Base-by-base conservation (phyloP, 2,329 filamentous ascomycete species). In the Ophiocordyceps camponoti-leonardi region DNA sequence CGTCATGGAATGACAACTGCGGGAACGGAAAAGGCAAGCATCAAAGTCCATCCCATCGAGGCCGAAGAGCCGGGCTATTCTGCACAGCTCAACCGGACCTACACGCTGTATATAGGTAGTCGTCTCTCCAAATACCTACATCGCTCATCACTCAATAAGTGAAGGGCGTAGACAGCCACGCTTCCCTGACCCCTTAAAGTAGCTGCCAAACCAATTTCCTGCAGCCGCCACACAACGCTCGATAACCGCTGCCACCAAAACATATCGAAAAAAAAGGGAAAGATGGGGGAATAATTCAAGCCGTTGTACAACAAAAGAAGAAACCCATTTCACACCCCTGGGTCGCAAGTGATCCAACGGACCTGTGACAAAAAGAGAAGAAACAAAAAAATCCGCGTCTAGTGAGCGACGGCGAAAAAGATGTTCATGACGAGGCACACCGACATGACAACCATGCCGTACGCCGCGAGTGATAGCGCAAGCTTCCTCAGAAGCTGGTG, bases 381-480 rank as follows among this genome's bases (percentile, higher is more conserved):
- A 13, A 14, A 26, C 30, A 30, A 37, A 49, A 48, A 53, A 52
- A 3, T 8, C 31, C 42, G 11, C 13, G 30, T 53, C 46, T 63
- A 85, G 64, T 83, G 77, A 47, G 72, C 71, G 46, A 71, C 74
- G 44, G 77, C 71, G 54, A 92, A 87, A 54, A 94, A 83, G 14
- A 83, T 79, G 60, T 96, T 96, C 58, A 87, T 86, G 41, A 77
- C 67, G 54, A 98, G 65, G 59, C 88, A 96, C 43, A 90, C 80
- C 26, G 85, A 66, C 92, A 98, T 96, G 45, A 98, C 87, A 43
- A 83, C 65, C 10, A 86, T 53, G 19, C 92, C 92, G 58, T 98
- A 98, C 10, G 87, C 69, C 8, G 84, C 81, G 48, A 98, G 67
- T 1, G 68, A 81, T 42, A 95, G 67, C 45, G 86, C 81, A 50